Percentiles rank a stretch among this genome's conserved stretches.
phyloP scores from a whole-genome alignment of 164 flowering plant genomes.

The Tetracentron sinense region DNA sequence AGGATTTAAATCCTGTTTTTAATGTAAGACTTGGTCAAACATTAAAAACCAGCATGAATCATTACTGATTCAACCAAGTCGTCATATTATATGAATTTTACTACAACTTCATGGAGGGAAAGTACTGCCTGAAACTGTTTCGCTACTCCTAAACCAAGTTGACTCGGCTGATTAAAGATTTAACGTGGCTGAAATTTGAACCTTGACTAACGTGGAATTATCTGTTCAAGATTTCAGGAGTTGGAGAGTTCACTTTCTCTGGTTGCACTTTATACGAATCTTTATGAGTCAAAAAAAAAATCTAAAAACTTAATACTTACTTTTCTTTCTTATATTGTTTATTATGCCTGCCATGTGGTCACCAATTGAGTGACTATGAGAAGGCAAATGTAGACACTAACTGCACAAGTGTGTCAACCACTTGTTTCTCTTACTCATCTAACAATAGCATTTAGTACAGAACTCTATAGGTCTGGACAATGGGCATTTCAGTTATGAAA shows the following conservation, averaged over 20 bases:
- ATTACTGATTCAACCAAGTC: not conserved
- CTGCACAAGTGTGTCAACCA: not conserved
- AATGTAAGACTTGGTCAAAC: no score
- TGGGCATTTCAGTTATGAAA: not conserved
- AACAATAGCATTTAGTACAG: not conserved
- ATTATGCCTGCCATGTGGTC: no score
- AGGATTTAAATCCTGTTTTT: not conserved
- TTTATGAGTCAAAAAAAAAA: not conserved
- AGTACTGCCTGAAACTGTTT: not conserved
- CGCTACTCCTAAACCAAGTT: not conserved
- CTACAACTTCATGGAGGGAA: not conserved
- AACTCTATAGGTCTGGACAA: not conserved
- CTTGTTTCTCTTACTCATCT: not conserved
- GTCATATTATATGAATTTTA: not conserved
- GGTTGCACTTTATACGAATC: not conserved
- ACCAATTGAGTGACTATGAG: no score
- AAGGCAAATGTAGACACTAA: no score
- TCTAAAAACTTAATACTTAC: no score
- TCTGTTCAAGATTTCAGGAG: not conserved
- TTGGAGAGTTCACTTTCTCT: not conserved
- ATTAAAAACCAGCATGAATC: no score
- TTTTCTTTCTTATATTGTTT: no score
- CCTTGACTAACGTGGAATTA: not conserved
- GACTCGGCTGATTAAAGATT: not conserved
- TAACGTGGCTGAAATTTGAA: not conserved